phyloP scores from a whole-genome alignment of 1,284 basidiomycete genomes.

The Cerrena zonata region DNA sequence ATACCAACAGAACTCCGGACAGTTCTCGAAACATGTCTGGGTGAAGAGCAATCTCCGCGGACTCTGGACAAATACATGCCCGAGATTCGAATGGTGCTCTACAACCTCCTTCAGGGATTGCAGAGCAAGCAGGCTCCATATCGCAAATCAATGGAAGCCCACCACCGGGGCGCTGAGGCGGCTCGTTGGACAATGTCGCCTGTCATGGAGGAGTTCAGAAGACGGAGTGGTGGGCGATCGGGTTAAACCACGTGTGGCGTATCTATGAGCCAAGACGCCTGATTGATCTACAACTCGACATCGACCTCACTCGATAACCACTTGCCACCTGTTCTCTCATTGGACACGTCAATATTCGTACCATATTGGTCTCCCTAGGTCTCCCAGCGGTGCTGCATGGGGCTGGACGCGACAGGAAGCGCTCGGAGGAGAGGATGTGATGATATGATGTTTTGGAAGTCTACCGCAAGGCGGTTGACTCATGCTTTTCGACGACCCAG shows the following conservation, averaged over 20 bases:
- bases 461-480: not conserved
- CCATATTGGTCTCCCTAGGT: no score
- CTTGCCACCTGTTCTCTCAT: not conserved
- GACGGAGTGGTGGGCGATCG: not conserved
- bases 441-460: not conserved
- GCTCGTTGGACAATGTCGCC: slow-evolving; percentile 1
- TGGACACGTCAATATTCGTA: not conserved
- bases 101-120: slow-evolving; percentile 76
- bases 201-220: not conserved
- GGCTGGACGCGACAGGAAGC: not conserved
- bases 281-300: not conserved
- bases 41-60: slow-evolving; percentile 75
- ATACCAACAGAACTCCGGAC: slow-evolving; percentile 77
- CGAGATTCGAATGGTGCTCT: slow-evolving; percentile 73
- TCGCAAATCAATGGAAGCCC: slow-evolving; percentile 23
- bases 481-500: not conserved
- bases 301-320: not conserved
- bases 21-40: slow-evolving; percentile 80
- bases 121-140: slow-evolving; percentile 78
- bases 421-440: not conserved
- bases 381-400: not conserved
- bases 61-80: slow-evolving; percentile 76
- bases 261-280: not conserved
- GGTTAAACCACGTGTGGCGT: not conserved
- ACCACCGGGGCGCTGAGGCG: not conserved